These are phyloP conservation scores for Ilyonectria mors-panacis DNA, from an alignment of 2,329 filamentous ascomycete species.

Conservation along the genomic window DNA sequence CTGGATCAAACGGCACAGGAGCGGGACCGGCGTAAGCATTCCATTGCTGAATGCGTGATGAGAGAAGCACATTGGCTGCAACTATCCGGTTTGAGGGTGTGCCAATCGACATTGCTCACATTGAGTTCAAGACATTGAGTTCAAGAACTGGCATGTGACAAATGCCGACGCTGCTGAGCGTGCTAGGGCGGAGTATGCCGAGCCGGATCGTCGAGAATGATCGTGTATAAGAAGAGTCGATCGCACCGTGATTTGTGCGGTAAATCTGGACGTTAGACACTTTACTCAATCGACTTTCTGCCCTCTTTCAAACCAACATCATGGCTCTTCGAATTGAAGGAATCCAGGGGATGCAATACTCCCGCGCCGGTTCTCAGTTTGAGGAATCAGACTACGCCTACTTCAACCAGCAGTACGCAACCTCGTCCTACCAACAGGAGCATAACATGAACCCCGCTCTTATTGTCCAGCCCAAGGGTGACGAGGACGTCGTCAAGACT, in stretches of 20 bases:
- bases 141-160: background rate
- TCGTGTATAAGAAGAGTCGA: background rate
- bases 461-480: constrained; percentile 60
- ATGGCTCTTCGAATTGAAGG: constrained; percentile 39
- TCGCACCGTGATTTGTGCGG: background rate
- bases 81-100: background rate
- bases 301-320: background rate
- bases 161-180: background rate
- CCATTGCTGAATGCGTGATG: background rate
- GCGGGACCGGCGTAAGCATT: background rate
- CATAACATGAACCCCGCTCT: constrained; percentile 61
- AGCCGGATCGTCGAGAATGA: background rate
- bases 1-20: background rate
- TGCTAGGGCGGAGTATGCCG: background rate
- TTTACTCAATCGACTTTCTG: background rate
- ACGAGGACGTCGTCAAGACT: constrained; percentile 58
- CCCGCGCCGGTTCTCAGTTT: constrained; percentile 31
- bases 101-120: background rate
- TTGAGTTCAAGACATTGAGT: background rate
- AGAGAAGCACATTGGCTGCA: constrained; percentile 1
- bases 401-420: constrained; percentile 59
- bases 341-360: constrained; percentile 44
- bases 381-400: constrained; percentile 34
- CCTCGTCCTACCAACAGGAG: constrained; percentile 57
- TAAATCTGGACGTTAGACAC: background rate